Evolutionary conservation across 257 asterid genomes (phyloP).

Genomic region (Mitragyna speciosa): DNA sequence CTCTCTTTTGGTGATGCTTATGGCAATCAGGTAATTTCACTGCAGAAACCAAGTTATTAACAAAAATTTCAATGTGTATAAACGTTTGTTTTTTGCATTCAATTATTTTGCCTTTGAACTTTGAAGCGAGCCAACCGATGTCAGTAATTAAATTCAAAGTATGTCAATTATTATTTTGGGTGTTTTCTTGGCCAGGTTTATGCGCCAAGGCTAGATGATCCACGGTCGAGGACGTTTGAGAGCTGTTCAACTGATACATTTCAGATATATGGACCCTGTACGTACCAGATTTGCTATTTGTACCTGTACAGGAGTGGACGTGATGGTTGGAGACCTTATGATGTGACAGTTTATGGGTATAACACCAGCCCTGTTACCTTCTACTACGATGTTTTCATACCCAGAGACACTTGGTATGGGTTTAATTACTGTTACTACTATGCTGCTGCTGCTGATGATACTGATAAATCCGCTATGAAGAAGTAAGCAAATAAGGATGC

Average conservation of each 20-base stretch:
- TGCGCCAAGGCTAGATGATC: slow-evolving; percentile 82
- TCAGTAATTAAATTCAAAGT: no score
- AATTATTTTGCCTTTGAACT: not conserved
- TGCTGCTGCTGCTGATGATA: not conserved
- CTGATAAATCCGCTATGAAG: slow-evolving; percentile 13
- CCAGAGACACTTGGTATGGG: slow-evolving; percentile 75
- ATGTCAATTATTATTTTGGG: not conserved
- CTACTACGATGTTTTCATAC: slow-evolving; percentile 63
- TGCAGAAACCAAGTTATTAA: not conserved
- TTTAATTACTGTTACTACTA: slow-evolving; percentile 48
- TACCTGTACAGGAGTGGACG: slow-evolving; percentile 87
- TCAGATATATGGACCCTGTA: slow-evolving; percentile 71
- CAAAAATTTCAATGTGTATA: not conserved
- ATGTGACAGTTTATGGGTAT: slow-evolving; percentile 62
- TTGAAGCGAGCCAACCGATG: not conserved
- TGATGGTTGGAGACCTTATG: slow-evolving; percentile 90
- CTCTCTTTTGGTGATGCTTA: slow-evolving; percentile 94
- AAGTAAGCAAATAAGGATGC: not conserved
- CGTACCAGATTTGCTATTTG: slow-evolving; percentile 81
- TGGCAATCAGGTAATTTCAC: slow-evolving; percentile 75
- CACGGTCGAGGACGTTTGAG: slow-evolving; percentile 65
- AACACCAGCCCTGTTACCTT: slow-evolving; percentile 50
- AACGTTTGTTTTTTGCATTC: not conserved
- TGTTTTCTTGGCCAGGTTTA: slow-evolving; percentile 52
- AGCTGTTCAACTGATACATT: slow-evolving; percentile 75